These are phyloP conservation scores for Cymbopogon citratus DNA, from an alignment of 176 grass and related monocot genomes.

Conservation along the genomic window DNA sequence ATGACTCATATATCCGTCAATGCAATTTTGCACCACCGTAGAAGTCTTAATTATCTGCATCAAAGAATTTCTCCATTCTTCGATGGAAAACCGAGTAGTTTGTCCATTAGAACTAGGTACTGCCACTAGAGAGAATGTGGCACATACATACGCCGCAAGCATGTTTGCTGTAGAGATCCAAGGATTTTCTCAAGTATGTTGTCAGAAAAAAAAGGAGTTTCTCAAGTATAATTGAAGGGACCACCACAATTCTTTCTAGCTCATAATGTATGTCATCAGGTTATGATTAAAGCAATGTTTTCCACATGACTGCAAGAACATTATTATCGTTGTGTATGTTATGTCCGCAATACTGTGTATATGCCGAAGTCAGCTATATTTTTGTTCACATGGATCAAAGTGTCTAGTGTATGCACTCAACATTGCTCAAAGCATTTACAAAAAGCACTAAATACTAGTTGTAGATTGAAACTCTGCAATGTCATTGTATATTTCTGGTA, in stretches of 20 bases:
- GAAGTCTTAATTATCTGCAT: neutral
- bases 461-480: neutral
- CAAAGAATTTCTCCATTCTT: neutral
- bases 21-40: constrained; percentile 87
- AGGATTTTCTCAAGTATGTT: no score
- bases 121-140: neutral
- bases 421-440: neutral
- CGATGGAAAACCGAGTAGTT: neutral
- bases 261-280: constrained; percentile 15
- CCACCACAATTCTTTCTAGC: constrained; percentile 1
- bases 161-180: constrained; percentile 1
- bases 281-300: constrained; percentile 18
- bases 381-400: neutral
- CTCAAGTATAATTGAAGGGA: neutral
- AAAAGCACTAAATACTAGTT: neutral
- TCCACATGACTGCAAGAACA: neutral
- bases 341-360: neutral
- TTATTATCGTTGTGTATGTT: constrained; percentile 9
- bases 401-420: neutral
- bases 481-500: neutral
- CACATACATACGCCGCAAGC: neutral
- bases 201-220: no score
- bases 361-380: neutral
- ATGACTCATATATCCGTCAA: constrained; percentile 56
- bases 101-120: neutral